These are phyloP conservation scores for Microbotryum violaceum DNA, from an alignment of 1,284 basidiomycete genomes.

Conservation along the genomic window DNA sequence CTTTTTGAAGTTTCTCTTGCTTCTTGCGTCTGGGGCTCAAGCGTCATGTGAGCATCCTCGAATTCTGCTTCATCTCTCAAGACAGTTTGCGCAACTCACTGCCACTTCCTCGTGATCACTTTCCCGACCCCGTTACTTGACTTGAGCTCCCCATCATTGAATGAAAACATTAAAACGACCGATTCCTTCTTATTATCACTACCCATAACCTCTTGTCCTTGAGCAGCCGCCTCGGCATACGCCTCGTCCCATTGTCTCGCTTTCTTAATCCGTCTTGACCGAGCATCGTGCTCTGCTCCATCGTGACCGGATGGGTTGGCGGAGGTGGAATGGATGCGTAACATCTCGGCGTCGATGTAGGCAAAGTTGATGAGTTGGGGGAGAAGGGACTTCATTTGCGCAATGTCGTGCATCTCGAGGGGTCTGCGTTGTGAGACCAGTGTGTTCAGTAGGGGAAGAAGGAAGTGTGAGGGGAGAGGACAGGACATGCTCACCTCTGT, in stretches of 20 bases:
- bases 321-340: slow-evolving; percentile 52
- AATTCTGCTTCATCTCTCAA: no score
- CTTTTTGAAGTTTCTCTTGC: no score
- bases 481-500: slow-evolving; percentile 51
- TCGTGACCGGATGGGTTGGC: slow-evolving; percentile 9
- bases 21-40: no score
- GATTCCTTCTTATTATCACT: slow-evolving; percentile 26
- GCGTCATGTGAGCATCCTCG: no score
- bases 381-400: slow-evolving; percentile 80
- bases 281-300: slow-evolving; percentile 10
- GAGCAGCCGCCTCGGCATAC: slow-evolving; percentile 25
- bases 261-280: slow-evolving; percentile 29
- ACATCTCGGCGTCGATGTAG: slow-evolving; percentile 61
- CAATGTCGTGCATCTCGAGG: slow-evolving; percentile 66
- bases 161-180: slow-evolving; percentile 41
- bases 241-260: slow-evolving; percentile 34
- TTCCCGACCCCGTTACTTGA: slow-evolving; percentile 39
- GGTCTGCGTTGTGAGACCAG: slow-evolving; percentile 49
- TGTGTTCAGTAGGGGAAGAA: slow-evolving; percentile 4
- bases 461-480: background rate
- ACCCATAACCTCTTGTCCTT: background rate
- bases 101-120: slow-evolving; percentile 32
- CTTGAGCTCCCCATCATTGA: slow-evolving; percentile 44
- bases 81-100: slow-evolving; percentile 11
- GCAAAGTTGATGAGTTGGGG: slow-evolving; percentile 74